Base-by-base conservation (phyloP, 176 grass and related monocot species). In the Secale cereale region DNA sequence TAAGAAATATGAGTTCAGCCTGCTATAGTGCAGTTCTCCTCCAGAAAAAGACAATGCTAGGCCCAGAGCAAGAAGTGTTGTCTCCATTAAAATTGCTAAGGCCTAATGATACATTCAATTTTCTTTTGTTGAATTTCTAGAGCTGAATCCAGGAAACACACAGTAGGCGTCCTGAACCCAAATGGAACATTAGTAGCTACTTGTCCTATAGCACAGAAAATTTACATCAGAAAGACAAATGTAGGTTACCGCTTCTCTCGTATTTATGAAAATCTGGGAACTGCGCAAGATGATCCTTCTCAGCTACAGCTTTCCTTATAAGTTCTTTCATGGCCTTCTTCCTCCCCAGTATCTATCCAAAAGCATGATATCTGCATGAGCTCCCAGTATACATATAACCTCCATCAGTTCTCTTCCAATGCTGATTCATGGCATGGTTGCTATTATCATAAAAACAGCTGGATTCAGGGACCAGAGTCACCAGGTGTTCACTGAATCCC, bases 321-420 rank as follows among this genome's bases (percentile, higher is more conserved):
- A 86, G 71, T 84, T 94, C 89, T 14, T 91, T 74, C 11, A 91
- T 59, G 11, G 87, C 87, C 36, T 91, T 95, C 68, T 98, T 95
- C 52, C 85, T 94, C 59, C 78, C 89, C 59, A 94, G 29, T 39
- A 98, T 82, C 96, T 98, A 78, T 5, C 2, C 67, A 86, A 77
- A 6, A 62, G 31, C 57, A 78, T 7, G 17, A 82, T 76, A 84
- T 43, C 36, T 25, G 23, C 22, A 89, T 78, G 6, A 94, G 73
- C 14, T 48, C 71, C 17, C 17, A 41, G 9, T 26, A 56, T n/a
- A 78, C 27, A 69, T 11, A 17, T n/a, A 26, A 73, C 4, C 4
- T n/a, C 33, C 20, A 69, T 17, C 35, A 79, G 39, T 74, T 61
- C 2, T 77, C 29, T 41, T 9, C 13, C 54, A 59, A 76, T 43